A percentile compares a stretch with the other conserved stretches of the same genome.
Evolutionary conservation across 1,284 basidiomycete genomes (phyloP).

Genomic region (Cryptococcus sp.): DNA sequence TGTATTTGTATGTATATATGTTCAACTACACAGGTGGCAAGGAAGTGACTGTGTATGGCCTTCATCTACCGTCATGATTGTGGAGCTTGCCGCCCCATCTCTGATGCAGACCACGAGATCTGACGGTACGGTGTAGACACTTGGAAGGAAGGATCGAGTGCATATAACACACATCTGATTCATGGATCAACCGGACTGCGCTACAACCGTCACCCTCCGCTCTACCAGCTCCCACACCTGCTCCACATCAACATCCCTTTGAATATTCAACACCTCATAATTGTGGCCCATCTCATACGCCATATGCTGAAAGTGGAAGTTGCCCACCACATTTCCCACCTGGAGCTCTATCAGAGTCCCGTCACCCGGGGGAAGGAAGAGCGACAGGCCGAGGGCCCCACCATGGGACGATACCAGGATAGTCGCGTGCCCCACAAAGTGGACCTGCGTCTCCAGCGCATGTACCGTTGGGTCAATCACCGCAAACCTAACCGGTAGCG

Average conservation of each 20-base stretch:
- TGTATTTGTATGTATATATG: neutral
- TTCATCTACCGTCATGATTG: no score
- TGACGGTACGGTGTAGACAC: no score
- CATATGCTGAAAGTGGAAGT: constrained; percentile 47
- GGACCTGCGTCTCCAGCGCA: constrained; percentile 41
- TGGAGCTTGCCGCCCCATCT: no score
- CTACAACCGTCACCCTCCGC: constrained; percentile 23
- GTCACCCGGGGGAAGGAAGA: constrained; percentile 41
- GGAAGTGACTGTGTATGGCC: no score
- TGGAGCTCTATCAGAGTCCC: constrained; percentile 39
- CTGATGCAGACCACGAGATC: no score
- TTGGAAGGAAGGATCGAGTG: no score
- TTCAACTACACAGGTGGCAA: no score
- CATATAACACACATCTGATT: neutral
- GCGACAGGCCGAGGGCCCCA: constrained; percentile 39
- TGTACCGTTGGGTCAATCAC: constrained; percentile 40
- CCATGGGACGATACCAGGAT: constrained; percentile 42
- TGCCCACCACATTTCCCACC: constrained; percentile 26
- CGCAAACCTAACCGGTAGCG: constrained; percentile 30
- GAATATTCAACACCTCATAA: constrained; percentile 25
- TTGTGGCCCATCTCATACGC: constrained; percentile 31
- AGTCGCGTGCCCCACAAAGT: constrained; percentile 38
- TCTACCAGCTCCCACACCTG: constrained; percentile 27
- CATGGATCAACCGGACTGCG: neutral
- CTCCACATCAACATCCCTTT: constrained; percentile 28